Base-by-base conservation (phyloP, 176 grass and related monocot species). In the Bolboschoenus planiculmis region DNA sequence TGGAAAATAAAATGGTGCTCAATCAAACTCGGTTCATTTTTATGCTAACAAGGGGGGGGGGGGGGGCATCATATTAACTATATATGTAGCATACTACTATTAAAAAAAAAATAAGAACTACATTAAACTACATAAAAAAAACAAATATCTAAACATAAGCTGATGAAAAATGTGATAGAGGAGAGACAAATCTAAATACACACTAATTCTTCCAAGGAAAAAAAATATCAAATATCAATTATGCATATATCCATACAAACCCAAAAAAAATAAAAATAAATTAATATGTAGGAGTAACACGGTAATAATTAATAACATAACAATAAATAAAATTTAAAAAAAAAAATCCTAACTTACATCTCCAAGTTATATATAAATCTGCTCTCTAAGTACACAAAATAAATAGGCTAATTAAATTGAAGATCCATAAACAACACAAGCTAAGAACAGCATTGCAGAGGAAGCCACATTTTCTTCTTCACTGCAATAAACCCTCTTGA, bases 401-500 rank as follows among this genome's bases (percentile, higher is more conserved):
- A 62, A 7, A 79, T 7, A 3, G 36, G 48, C 85, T 34, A 53
- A 14, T 14, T 18, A 88, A 44, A 86, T 21, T 14, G 83, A 81
- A 40, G 92, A 83, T 20, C 84, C 29, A 78, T 85, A 97, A 55
- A 91, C 90, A 88, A 97, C 82, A 60, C 92, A 94, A 37, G 90
- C 95, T 66, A 94, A 83, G 47, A 97, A 80, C 3, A 97, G 87
- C 40, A 97, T 92, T 39, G 92, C 95, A 79, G 90, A 92, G 58
- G 90, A 86, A 10, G 87, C 83, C 3, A 60, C 95, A 79, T 94
- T 86, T 0, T 94, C 88, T 74, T 97, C 95, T 67, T 94, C 87
- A 81, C 81, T 97, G 87, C 92, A 97, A 86, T 90, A 88, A 86
- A 83, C 92, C 56, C 90, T 91, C 88, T 97, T 97, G 88, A 97